Percentiles rank a stretch among this genome's conserved stretches.
Conservation (phyloP, 257 asterid species). For the Haberlea rhodopensis region DNA sequence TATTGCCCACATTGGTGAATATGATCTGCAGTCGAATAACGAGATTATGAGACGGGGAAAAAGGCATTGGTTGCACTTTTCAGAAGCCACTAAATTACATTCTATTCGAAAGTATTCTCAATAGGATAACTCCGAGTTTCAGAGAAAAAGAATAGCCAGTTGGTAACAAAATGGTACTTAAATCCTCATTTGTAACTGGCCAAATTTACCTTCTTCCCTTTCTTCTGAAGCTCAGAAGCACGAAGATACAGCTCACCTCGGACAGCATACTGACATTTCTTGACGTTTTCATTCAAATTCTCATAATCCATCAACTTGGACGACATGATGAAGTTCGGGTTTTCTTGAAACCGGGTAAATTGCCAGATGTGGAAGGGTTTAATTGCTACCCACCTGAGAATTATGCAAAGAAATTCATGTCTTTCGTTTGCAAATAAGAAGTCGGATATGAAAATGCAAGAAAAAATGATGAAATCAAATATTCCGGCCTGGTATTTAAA, state of each 20-base stretch:
- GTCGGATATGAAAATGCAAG: slow-evolving; percentile 1
- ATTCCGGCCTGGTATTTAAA: too few relatives aligned
- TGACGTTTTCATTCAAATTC: slow-evolving; percentile 88
- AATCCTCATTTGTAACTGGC: not conserved
- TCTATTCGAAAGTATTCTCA: slow-evolving; percentile 8
- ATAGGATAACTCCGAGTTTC: too few relatives aligned
- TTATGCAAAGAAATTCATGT: not conserved
- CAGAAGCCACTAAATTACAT: not conserved
- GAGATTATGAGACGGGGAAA: slow-evolving; percentile 1
- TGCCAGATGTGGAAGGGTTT: not conserved
- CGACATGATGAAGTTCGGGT: slow-evolving; percentile 51
- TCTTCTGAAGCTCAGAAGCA: slow-evolving; percentile 99
- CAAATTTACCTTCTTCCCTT: slow-evolving; percentile 83
- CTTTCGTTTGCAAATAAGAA: not conserved
- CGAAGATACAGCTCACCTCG: slow-evolving; percentile 99
- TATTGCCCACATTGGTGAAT: slow-evolving; percentile 92
- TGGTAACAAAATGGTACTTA: not conserved
- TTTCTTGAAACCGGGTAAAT: slow-evolving; percentile 2
- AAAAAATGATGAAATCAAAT: not conserved
- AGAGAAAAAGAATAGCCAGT: not conserved
- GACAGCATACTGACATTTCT: slow-evolving; percentile 97
- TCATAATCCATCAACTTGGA: slow-evolving; percentile 77
- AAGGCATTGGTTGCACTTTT: not conserved
- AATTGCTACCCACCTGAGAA: slow-evolving; percentile 22
- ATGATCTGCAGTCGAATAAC: slow-evolving; percentile 55